Conservation (phyloP, 441 rosid genomes). For the Geranium incanum region DNA sequence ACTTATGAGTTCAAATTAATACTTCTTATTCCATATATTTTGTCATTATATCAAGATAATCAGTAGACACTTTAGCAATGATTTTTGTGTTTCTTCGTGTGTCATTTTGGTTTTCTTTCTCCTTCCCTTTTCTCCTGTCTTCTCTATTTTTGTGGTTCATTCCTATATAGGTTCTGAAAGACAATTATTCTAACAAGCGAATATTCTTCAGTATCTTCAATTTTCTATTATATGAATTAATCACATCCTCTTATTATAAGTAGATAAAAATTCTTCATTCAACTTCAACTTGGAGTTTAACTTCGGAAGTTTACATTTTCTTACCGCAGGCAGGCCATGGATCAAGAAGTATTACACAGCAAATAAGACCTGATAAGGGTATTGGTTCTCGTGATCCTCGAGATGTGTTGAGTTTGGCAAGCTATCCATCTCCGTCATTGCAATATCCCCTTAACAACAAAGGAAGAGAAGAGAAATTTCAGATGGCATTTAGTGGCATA, state of each 20-base stretch:
- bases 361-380: conserved; percentile 27
- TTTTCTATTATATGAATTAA: neutral
- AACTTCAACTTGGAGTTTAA: neutral
- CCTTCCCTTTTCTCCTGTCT: neutral
- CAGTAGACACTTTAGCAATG: neutral
- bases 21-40: neutral
- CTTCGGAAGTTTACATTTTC: conserved; percentile 5
- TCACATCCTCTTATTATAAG: neutral
- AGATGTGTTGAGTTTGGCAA: conserved; percentile 41
- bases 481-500: neutral
- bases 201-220: neutral
- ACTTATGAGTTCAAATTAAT: neutral
- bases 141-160: neutral
- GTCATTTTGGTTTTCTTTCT: neutral
- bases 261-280: neutral
- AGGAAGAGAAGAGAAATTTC: conserved; percentile 30
- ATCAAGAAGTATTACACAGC: conserved; percentile 27
- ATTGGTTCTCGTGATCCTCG: conserved; percentile 29
- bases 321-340: conserved; percentile 40
- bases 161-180: no score
- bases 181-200: no score
- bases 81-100: neutral
- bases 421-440: conserved; percentile 35
- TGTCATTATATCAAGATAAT: neutral
- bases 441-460: conserved; percentile 28